Evolutionary conservation across 129 eudicot species (phyloP), one percentile per base, ranked within the genome.

Genomic region (Helichrysum umbraculigerum): DNA sequence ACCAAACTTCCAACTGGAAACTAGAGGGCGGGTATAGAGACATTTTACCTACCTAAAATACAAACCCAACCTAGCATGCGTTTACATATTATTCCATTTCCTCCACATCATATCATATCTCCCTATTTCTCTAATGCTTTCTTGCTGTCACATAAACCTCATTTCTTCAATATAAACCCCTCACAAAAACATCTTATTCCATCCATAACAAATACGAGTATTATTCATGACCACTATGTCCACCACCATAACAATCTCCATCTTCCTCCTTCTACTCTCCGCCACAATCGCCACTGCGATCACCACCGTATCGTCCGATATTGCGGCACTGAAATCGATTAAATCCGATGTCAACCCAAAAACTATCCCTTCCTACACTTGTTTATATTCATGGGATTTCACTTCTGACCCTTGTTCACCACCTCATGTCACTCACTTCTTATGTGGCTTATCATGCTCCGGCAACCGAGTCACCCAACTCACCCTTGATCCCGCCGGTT

Each of bases 401-500:
- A 61, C 86, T 66, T 75, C 82, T 72, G 96, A 86, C 73, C 93
- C 93, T 2, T 88, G 92, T 75, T 65, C 88, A 21, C 82, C 56
- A 35, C 96, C 98, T 3, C 86, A 81, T 15, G 44, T 82, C 11
- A 88, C 88, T 65, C 88, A 88, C 79, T 93, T 93, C 72, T 81
- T 83, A 0, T 92, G 98, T 60, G 98, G 96, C 25, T 41, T 92
- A 28, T 19, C 86, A 30, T 92, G 98, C 75, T 11, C 73, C 20
- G 74, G 74, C 52, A 52, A 75, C 84, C 92, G 97, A 61, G 88
- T 93, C 78, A 88, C 89, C 67, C 87, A 89, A 44, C 82, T 93
- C 86, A 88, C 98, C 71, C 92, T 93, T 28, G 97, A 93, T 82
- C 87, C 92, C 9, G 92, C 89, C 15, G 94, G 91, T 32, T 93